These are phyloP conservation scores for Oryza rufipogon DNA, from an alignment of 176 grass and related monocot genomes.

Conservation along the genomic window DNA sequence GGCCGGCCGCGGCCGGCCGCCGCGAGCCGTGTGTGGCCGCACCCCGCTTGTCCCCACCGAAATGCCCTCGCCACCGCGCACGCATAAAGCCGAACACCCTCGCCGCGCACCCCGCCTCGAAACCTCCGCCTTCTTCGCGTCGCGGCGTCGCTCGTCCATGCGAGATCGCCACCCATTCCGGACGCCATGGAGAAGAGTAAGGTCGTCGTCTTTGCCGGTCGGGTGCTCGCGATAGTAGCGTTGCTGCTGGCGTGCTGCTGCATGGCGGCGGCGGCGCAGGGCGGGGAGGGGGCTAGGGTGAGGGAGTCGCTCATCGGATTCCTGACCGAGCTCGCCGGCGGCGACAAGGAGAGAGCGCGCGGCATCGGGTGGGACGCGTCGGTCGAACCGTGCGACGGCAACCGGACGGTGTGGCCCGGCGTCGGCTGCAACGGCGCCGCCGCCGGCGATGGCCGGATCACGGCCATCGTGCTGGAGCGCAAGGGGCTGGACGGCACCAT, in stretches of 20 bases:
- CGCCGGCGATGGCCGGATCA: background rate
- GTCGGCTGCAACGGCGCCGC: background rate
- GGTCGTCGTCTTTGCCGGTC: background rate
- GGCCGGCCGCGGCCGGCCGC: too few relatives aligned
- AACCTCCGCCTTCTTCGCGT: background rate
- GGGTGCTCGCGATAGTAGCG: background rate
- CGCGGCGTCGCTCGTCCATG: too few relatives aligned
- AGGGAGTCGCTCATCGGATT: slow-evolving; percentile 38
- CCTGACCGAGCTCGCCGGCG: slow-evolving; percentile 36
- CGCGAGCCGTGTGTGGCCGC: too few relatives aligned
- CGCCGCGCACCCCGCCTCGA: background rate
- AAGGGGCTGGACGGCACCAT: slow-evolving; percentile 39
- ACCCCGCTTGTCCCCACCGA: background rate
- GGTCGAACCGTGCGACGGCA: slow-evolving; percentile 29
- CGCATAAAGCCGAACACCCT: background rate
- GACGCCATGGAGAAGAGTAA: background rate
- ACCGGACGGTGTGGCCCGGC: background rate
- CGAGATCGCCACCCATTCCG: too few relatives aligned
- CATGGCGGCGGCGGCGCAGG: background rate
- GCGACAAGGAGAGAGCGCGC: background rate
- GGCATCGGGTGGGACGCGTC: slow-evolving; percentile 34
- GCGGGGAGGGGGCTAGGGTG: background rate
- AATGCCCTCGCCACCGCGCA: background rate
- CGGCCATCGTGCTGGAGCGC: background rate
- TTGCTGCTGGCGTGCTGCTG: background rate